Evolutionary conservation across 2,329 filamentous ascomycete species (phyloP), one percentile per base, ranked within the genome.

Genomic region (Nannizziopsis arthrosporioides): DNA sequence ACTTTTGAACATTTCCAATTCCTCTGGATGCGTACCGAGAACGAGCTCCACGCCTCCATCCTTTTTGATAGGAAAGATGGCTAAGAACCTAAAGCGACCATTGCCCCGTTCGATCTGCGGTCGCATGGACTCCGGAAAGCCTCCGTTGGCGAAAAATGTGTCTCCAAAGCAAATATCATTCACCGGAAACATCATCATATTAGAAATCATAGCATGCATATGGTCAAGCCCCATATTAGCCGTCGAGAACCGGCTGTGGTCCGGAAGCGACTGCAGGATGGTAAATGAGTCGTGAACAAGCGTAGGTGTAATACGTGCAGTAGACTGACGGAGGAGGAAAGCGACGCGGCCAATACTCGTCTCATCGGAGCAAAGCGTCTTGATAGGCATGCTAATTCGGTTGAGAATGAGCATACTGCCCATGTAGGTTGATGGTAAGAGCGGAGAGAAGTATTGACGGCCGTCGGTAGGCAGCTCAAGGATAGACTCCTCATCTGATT

Each of bases 201-300:
- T 44, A 11, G 42, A 44, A 7, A 44, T 44, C 42, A 44, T 44
- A 10, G 42, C 42, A 27, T 44, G 42, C 42, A 44, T 44, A 15
- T 44, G 42, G 15, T 44, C 42, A 18, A 44, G 42, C 5, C 42
- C 42, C 42, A 44, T 44, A 14, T 44, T 44, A 5, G 42, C 42
- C 34, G 42, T 44, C 5, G 42, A 44, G 5, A 44, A 44, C 22
- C 42, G 10, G 14, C 42, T 44, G 31, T 44, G 42, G 4, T 44
- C 42, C 17, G 42, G 42, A 35, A 44, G 42, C 7, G 42, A 44
- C n/a, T 44, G 42, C 30, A 44, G 9, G n/a, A 44, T 44, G 4
- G 27, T 44, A 5, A 44, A 44, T 31, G 42, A 22, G 14, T 44
- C 42, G 15, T 44, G 42, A n/a, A 44, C 42, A 11, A 44, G 42